Evolutionary conservation across 2,329 filamentous ascomycete genomes (phyloP).

Genomic region (Graphium sp.): DNA sequence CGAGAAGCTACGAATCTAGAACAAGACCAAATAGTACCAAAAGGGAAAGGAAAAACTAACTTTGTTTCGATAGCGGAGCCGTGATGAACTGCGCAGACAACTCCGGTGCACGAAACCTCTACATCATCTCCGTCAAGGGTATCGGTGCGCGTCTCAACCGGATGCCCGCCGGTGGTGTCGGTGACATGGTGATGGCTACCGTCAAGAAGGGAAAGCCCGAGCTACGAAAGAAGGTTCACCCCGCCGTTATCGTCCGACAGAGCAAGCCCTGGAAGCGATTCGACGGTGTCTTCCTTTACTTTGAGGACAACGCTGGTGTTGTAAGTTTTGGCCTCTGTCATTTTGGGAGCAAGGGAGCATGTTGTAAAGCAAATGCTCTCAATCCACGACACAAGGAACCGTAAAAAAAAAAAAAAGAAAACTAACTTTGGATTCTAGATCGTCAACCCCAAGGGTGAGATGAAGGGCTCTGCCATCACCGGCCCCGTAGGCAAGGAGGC

Average conservation of each 20-base stretch:
- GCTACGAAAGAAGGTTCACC: conserved; percentile 99
- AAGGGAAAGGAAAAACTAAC: neutral
- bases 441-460: conserved; percentile 99
- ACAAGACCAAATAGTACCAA: neutral
- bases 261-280: conserved; percentile 98
- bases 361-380: no score
- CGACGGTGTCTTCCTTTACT: conserved; percentile 98
- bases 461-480: conserved; percentile 99
- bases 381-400: no score
- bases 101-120: conserved; percentile 95
- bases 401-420: no score
- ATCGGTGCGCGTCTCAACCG: conserved; percentile 95
- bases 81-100: conserved; percentile 99
- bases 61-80: conserved; percentile 53
- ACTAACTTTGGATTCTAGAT: conserved; percentile 51
- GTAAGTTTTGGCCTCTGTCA: conserved; percentile 41
- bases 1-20: neutral
- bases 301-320: conserved; percentile 99
- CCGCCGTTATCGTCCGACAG: conserved; percentile 95
- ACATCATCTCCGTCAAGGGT: conserved; percentile 99
- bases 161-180: conserved; percentile 91
- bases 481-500: conserved; percentile 99
- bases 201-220: conserved; percentile 99
- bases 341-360: no score
- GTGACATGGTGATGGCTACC: conserved; percentile 99